Percentiles rank a stretch among this genome's conserved stretches.
Conservation (phyloP, 2,329 filamentous ascomycete genomes). For the Coniochaeta sp. region DNA sequence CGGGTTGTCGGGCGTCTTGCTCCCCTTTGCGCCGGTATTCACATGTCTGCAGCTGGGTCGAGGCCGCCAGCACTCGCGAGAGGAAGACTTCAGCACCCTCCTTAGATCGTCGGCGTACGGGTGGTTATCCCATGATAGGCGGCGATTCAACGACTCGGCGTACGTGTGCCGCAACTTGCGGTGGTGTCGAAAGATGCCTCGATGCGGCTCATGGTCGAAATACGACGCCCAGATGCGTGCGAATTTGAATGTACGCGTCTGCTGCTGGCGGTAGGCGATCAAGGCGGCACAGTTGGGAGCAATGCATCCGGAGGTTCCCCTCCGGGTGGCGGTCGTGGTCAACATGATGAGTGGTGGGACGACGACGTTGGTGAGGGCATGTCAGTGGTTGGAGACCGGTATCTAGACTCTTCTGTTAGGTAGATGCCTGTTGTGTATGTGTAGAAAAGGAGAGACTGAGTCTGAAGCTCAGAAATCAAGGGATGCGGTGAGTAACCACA, state of each 20-base stretch:
- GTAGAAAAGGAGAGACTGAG: too few relatives aligned
- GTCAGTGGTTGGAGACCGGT: constrained; percentile 4
- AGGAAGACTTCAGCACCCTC: constrained; percentile 31
- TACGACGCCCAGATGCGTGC: constrained; percentile 36
- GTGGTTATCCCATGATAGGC: constrained; percentile 38
- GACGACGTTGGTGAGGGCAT: constrained; percentile 6
- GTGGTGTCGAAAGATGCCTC: constrained; percentile 36
- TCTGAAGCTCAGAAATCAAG: too few relatives aligned
- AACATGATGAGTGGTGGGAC: constrained; percentile 21
- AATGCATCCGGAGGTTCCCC: constrained; percentile 6
- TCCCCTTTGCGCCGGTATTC: constrained; percentile 24
- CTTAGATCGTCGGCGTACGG: constrained; percentile 25
- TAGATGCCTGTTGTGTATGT: neutral
- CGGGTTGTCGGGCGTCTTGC: constrained; percentile 27
- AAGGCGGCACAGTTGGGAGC: constrained; percentile 13
- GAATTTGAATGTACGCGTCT: constrained; percentile 41
- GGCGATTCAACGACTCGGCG: constrained; percentile 35
- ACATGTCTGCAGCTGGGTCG: constrained; percentile 24
- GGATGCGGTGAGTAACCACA: too few relatives aligned
- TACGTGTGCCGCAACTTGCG: constrained; percentile 37
- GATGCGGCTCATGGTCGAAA: constrained; percentile 31
- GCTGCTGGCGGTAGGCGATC: constrained; percentile 28
- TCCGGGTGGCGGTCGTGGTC: constrained; percentile 19
- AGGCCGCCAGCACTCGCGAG: constrained; percentile 30
- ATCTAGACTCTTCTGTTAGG: neutral